A percentile compares a stretch with the other conserved stretches of the same genome.
Conservation (phyloP, 1,284 basidiomycete species). For the Boletus semigastroideus region DNA sequence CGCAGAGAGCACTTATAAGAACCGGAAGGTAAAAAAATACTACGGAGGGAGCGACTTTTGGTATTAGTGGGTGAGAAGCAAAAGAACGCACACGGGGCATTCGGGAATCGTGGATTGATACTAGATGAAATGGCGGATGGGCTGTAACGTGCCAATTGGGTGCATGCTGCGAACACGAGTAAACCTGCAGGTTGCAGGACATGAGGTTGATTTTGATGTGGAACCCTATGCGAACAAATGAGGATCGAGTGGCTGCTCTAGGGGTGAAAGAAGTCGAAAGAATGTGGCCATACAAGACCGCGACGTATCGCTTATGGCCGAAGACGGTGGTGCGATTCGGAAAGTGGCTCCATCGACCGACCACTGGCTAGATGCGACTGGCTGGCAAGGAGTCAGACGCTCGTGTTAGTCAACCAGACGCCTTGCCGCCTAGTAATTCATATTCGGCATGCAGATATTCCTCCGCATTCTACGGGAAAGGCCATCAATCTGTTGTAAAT, state of each 20-base stretch:
- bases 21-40: constrained; percentile 11
- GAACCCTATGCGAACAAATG: constrained; percentile 36
- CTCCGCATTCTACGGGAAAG: constrained; percentile 9
- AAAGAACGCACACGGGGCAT: constrained; percentile 25
- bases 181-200: constrained; percentile 34
- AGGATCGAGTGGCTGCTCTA: constrained; percentile 38
- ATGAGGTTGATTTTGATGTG: constrained; percentile 38
- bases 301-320: constrained; percentile 17
- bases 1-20: constrained; percentile 27
- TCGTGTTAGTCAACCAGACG: not conserved
- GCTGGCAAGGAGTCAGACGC: not conserved
- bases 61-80: constrained; percentile 32
- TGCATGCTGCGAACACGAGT: constrained; percentile 38
- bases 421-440: not conserved
- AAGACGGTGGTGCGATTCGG: not conserved
- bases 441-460: constrained; percentile 4
- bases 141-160: constrained; percentile 26
- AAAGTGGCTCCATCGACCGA: not conserved
- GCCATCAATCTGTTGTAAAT: constrained; percentile 6
- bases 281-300: constrained; percentile 24
- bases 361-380: not conserved
- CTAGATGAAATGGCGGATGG: constrained; percentile 30
- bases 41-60: constrained; percentile 28
- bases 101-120: constrained; percentile 26
- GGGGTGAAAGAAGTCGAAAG: constrained; percentile 27